phyloP scores from a whole-genome alignment of 371 early-diverging fungal genomes.

The Actinomucor elegans region DNA sequence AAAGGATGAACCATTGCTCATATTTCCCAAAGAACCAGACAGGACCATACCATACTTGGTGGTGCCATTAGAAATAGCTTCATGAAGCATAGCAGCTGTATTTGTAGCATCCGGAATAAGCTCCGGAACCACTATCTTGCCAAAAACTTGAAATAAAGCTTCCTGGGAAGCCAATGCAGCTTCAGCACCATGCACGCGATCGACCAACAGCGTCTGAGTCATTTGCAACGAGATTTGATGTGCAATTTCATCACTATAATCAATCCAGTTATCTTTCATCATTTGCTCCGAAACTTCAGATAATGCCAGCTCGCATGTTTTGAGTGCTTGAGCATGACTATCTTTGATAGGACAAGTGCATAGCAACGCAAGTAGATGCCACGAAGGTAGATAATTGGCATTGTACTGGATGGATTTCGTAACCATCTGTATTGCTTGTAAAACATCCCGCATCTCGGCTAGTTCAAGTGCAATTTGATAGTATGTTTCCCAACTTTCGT shows the following conservation, averaged over 20 bases:
- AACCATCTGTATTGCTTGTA: conserved; percentile 61
- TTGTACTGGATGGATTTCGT: conserved; percentile 65
- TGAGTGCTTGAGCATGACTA: conserved; percentile 53
- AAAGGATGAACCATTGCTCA: conserved; percentile 9
- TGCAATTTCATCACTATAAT: conserved; percentile 18
- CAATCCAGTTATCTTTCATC: conserved; percentile 45
- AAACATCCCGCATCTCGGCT: conserved; percentile 77
- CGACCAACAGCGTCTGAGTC: conserved; percentile 56
- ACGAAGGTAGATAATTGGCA: conserved; percentile 67
- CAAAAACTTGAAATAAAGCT: conserved; percentile 62
- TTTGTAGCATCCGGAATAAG: conserved; percentile 7
- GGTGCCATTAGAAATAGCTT: conserved; percentile 15
- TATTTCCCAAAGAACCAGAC: conserved; percentile 29
- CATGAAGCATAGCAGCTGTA: conserved; percentile 11
- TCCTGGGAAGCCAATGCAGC: conserved; percentile 54
- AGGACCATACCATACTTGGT: conserved; percentile 23
- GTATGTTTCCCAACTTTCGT: conserved; percentile 52
- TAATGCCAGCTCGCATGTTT: conserved; percentile 73
- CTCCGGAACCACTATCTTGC: conserved; percentile 49
- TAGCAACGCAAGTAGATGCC: conserved; percentile 83
- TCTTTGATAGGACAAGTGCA: conserved; percentile 55
- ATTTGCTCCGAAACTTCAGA: background rate
- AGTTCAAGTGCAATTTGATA: conserved; percentile 80
- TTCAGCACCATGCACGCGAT: conserved; percentile 52
- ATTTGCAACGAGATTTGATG: conserved; percentile 59